These are phyloP conservation scores for Penicillium sp. DNA, from an alignment of 2,329 filamentous ascomycete genomes.

Conservation along the genomic window DNA sequence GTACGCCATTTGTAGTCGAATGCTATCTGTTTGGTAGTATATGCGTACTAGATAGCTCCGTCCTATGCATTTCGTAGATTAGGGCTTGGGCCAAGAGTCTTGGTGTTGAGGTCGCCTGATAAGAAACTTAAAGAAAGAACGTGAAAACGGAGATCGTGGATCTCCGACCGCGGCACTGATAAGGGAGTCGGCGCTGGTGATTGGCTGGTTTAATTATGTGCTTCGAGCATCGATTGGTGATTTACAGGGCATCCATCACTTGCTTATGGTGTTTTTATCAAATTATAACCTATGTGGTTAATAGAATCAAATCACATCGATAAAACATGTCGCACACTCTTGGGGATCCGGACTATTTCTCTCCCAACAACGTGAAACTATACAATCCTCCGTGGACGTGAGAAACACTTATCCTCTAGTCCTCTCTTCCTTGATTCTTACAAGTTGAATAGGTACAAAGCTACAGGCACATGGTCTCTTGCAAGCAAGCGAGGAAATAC, in stretches of 20 bases:
- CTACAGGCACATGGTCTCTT: constrained; percentile 1
- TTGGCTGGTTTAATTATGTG: too few species aligned
- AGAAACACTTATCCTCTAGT: not conserved
- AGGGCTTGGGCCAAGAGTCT: too few species aligned
- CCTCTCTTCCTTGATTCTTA: not conserved
- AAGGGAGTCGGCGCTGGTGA: too few species aligned
- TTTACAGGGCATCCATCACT: too few species aligned
- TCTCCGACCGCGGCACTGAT: too few species aligned
- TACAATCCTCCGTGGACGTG: not conserved
- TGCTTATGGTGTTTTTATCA: too few species aligned
- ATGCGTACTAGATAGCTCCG: too few species aligned
- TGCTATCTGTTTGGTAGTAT: not conserved
- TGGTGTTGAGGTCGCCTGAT: not conserved
- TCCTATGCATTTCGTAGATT: too few species aligned
- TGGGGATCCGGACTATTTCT: not conserved
- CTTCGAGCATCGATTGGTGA: too few species aligned
- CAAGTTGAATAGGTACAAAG: not conserved
- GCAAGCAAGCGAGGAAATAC: constrained; percentile 1
- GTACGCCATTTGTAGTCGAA: constrained; percentile 1
- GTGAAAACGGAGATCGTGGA: too few species aligned
- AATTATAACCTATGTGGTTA: too few species aligned
- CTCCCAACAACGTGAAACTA: not conserved
- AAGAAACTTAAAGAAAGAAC: not conserved
- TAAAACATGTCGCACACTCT: not conserved
- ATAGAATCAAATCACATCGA: too few species aligned